Percentiles rank a stretch among this genome's conserved stretches.
Conservation (phyloP, 306 rosid genomes). For the Prunus persica region DNA sequence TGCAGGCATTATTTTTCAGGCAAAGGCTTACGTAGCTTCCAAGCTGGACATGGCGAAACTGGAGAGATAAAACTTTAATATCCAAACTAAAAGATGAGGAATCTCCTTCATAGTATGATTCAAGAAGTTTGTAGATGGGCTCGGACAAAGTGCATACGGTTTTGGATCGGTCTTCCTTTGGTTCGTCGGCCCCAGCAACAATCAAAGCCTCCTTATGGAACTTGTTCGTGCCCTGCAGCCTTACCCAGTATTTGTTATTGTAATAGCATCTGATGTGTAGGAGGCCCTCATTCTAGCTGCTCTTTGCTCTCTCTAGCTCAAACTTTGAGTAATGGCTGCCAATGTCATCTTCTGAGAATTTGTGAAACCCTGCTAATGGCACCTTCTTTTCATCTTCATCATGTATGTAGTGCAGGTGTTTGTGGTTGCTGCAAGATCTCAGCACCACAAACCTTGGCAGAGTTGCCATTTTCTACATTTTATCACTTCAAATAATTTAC, state of each 20-base stretch:
- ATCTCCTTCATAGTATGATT: background rate
- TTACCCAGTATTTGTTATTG: slow-evolving; percentile 3
- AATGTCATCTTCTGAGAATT: background rate
- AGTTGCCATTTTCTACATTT: too few relatives aligned
- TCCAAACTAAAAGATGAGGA: background rate
- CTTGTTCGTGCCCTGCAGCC: background rate
- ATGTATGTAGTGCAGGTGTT: too few relatives aligned
- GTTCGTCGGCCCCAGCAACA: background rate
- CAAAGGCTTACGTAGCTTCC: background rate
- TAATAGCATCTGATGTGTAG: background rate
- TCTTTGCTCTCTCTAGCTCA: background rate
- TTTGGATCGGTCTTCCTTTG: background rate
- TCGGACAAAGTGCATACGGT: background rate
- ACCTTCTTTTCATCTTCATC: too few relatives aligned
- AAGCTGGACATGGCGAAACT: background rate
- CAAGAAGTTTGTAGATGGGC: background rate
- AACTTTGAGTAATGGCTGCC: slow-evolving; percentile 2
- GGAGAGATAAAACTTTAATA: background rate
- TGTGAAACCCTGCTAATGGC: background rate
- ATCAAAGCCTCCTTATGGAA: background rate
- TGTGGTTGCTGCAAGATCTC: too few relatives aligned
- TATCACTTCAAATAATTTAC: too few relatives aligned
- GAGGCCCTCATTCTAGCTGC: background rate
- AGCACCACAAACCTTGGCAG: too few relatives aligned
- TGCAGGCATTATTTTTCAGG: background rate